Evolutionary conservation across 768 basidiomycete species (phyloP).

Genomic region (Kondoa malvinella): DNA sequence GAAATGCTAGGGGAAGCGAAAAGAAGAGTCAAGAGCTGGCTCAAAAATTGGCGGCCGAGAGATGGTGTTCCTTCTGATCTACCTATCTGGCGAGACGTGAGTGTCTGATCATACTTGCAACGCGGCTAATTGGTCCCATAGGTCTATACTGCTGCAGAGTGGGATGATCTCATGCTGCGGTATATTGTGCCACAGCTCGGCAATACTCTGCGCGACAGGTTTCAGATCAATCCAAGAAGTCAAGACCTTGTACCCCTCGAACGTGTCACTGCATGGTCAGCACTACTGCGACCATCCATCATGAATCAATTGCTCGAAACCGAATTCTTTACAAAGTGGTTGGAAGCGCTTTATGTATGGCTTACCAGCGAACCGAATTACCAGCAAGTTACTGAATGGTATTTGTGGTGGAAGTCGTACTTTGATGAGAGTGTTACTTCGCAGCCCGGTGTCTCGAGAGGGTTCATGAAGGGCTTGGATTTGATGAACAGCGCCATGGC

Average conservation of each 20-base stretch:
- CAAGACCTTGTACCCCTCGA: conserved; percentile 74
- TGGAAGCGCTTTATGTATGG: conserved; percentile 80
- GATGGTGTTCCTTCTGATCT: conserved; percentile 65
- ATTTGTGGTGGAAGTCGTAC: conserved; percentile 58
- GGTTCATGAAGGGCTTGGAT: conserved; percentile 75
- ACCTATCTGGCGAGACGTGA: conserved; percentile 60
- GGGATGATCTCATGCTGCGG: conserved; percentile 80
- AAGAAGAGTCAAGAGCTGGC: conserved; percentile 60
- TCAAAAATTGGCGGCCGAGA: conserved; percentile 55
- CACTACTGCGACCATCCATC: conserved; percentile 54
- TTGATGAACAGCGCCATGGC: conserved; percentile 88
- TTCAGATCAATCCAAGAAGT: conserved; percentile 73
- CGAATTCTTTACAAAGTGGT: conserved; percentile 95
- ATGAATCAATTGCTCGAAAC: conserved; percentile 68
- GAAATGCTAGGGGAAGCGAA: conserved; percentile 71
- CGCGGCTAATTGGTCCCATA: conserved; percentile 35
- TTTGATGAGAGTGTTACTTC: conserved; percentile 58
- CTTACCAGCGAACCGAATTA: conserved; percentile 71
- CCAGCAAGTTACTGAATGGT: conserved; percentile 84
- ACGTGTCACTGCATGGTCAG: conserved; percentile 58
- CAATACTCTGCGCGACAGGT: conserved; percentile 52
- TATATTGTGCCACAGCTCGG: conserved; percentile 84
- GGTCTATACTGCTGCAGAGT: conserved; percentile 40
- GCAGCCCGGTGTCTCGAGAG: conserved; percentile 50
- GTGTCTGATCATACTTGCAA: conserved; percentile 24